phyloP scores from a whole-genome alignment of 2,329 filamentous ascomycete genomes.

The Karstenula rhodostoma region DNA sequence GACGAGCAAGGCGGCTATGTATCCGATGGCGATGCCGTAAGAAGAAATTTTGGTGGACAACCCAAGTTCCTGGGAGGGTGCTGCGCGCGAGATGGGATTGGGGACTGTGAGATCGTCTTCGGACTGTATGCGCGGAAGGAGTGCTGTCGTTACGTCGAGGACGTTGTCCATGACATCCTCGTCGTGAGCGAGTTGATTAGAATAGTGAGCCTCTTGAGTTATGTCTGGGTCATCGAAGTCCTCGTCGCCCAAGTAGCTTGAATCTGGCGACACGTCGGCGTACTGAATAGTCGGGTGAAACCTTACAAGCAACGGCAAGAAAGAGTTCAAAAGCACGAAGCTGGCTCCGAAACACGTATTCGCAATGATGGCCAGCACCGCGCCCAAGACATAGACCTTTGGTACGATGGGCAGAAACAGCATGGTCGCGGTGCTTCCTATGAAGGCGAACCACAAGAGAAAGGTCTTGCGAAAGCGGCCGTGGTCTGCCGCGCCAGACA shows the following conservation, averaged over 20 bases:
- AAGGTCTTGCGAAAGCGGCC: conserved; percentile 87
- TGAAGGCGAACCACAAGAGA: conserved; percentile 82
- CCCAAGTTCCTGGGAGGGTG: conserved; percentile 72
- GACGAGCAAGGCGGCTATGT: conserved; percentile 83
- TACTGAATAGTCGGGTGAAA: conserved; percentile 72
- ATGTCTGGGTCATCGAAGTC: conserved; percentile 32
- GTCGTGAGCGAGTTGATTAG: conserved; percentile 35
- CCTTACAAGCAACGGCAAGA: conserved; percentile 87
- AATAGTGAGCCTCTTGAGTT: conserved; percentile 35
- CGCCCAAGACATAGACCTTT: conserved; percentile 79
- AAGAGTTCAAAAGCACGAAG: conserved; percentile 95
- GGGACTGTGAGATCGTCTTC: conserved; percentile 41
- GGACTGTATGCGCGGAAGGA: conserved; percentile 42
- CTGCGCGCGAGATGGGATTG: conserved; percentile 36
- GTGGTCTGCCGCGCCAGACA: conserved; percentile 95
- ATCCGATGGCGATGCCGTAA: conserved; percentile 92
- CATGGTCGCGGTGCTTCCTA: conserved; percentile 86
- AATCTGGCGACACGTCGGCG: conserved; percentile 27
- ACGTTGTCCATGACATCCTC: conserved; percentile 39
- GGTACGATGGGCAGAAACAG: conserved; percentile 81
- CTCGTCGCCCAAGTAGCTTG: conserved; percentile 36
- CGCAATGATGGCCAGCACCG: conserved; percentile 83
- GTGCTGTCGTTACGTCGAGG: conserved; percentile 46
- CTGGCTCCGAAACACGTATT: conserved; percentile 96
- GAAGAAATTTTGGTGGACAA: conserved; percentile 92